These are phyloP conservation scores for Rhizopogon roseolus DNA, from an alignment of 768 basidiomycete species.

Conservation along the genomic window DNA sequence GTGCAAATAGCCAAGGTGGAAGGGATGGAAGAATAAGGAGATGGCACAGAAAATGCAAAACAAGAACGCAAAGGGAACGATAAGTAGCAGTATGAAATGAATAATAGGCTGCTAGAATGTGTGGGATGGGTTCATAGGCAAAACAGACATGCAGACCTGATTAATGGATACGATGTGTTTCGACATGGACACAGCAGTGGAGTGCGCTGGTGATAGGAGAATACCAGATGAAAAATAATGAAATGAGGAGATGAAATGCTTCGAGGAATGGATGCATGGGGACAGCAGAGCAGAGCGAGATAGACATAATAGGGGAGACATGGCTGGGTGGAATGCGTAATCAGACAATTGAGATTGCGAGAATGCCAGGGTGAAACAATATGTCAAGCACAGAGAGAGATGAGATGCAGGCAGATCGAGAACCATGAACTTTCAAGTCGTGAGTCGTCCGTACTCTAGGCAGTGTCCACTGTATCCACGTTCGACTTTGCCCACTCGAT, in stretches of 20 bases:
- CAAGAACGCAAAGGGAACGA: constrained; percentile 10
- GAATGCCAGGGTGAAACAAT: constrained; percentile 30
- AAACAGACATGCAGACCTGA: constrained; percentile 30
- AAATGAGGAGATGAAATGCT: constrained; percentile 19
- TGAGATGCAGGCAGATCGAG: constrained; percentile 15
- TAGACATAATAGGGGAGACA: constrained; percentile 28
- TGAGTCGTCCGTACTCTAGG: background rate
- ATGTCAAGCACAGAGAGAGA: constrained; percentile 29
- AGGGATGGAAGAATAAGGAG: constrained; percentile 12
- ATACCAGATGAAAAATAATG: constrained; percentile 16
- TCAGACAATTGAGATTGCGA: constrained; percentile 34
- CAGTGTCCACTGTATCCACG: constrained; percentile 13
- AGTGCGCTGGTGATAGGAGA: background rate
- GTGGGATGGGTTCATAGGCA: constrained; percentile 18
- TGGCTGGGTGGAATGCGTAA: constrained; percentile 29
- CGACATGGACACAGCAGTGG: constrained; percentile 5
- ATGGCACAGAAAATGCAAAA: constrained; percentile 15
- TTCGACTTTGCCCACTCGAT: constrained; percentile 67
- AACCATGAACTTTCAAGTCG: background rate
- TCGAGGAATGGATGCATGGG: constrained; percentile 10
- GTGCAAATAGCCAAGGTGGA: constrained; percentile 21
- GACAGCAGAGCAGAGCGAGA: constrained; percentile 32
- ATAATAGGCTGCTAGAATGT: constrained; percentile 14
- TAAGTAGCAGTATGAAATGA: constrained; percentile 20
- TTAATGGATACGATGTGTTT: constrained; percentile 32